phyloP scores from a whole-genome alignment of 371 early-diverging fungal species.

The Rhizomucor pusillus region DNA sequence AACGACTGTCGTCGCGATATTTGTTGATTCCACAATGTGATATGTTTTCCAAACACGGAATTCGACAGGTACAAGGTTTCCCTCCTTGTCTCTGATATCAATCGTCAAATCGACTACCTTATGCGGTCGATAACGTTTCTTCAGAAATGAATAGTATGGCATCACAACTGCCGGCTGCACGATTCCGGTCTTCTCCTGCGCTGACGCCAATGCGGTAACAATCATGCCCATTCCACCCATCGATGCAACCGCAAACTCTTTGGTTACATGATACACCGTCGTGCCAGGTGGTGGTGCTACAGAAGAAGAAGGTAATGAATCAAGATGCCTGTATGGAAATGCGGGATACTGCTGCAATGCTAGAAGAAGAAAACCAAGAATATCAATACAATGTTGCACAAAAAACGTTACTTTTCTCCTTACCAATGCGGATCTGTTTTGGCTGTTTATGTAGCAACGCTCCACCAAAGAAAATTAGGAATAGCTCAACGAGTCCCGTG shows the following conservation, averaged over 20 bases:
- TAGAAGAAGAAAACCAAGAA: slow-evolving; percentile 9
- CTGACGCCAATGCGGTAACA: slow-evolving; percentile 60
- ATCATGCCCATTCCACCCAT: slow-evolving; percentile 60
- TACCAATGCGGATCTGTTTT: slow-evolving; percentile 54
- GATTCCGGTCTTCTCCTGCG: slow-evolving; percentile 49
- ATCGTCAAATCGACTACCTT: slow-evolving; percentile 37
- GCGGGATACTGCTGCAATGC: slow-evolving; percentile 47
- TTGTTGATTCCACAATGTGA: slow-evolving; percentile 32
- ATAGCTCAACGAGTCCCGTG: slow-evolving; percentile 35
- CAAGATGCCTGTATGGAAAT: slow-evolving; percentile 49
- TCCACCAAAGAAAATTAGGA: slow-evolving; percentile 37
- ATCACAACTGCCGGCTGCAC: slow-evolving; percentile 57
- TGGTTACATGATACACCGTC: slow-evolving; percentile 56
- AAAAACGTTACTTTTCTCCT: slow-evolving; percentile 8
- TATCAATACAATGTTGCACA: slow-evolving; percentile 14
- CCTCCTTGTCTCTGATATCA: slow-evolving; percentile 49
- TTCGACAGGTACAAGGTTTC: slow-evolving; percentile 35
- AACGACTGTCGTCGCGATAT: slow-evolving; percentile 19
- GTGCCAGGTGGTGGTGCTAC: slow-evolving; percentile 32
- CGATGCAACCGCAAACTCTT: slow-evolving; percentile 56
- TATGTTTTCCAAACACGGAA: slow-evolving; percentile 51
- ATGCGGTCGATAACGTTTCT: slow-evolving; percentile 30
- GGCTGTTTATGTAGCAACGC: slow-evolving; percentile 35
- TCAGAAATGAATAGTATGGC: slow-evolving; percentile 59
- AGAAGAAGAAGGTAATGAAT: slow-evolving; percentile 21